phyloP scores from a whole-genome alignment of 169 alveolate genomes.

The Sarcocystis neurona region DNA sequence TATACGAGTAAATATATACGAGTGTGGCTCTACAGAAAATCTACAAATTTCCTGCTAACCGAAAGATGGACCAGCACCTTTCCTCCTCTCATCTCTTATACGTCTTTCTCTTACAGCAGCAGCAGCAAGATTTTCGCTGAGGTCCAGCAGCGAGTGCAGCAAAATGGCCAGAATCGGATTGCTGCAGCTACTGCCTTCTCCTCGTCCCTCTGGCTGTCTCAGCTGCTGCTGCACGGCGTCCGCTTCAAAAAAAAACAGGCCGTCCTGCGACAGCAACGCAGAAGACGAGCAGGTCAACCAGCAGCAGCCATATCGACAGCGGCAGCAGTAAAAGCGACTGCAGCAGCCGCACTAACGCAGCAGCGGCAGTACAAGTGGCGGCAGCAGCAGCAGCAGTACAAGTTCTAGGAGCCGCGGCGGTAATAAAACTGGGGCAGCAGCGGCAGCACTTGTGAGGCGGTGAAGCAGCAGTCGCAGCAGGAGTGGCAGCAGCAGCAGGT shows the following conservation, averaged over 20 bases:
- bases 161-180: background rate
- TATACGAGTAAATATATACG: too few relatives aligned
- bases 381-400: too few relatives aligned
- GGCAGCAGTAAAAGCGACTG: too few relatives aligned
- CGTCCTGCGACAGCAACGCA: conserved; percentile 5
- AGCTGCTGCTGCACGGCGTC: conserved; percentile 8
- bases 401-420: too few relatives aligned
- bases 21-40: background rate
- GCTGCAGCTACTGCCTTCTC: background rate
- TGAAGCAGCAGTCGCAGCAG: too few relatives aligned
- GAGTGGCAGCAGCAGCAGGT: too few relatives aligned
- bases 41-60: background rate
- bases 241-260: conserved; percentile 22
- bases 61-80: background rate
- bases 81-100: too few relatives aligned
- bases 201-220: background rate
- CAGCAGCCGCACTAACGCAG: too few relatives aligned
- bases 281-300: background rate
- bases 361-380: too few relatives aligned
- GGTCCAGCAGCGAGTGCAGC: background rate
- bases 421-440: too few relatives aligned
- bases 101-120: conserved; percentile 15
- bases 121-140: background rate
- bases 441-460: too few relatives aligned
- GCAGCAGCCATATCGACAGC: too few relatives aligned